phyloP scores from a whole-genome alignment of 305 asterid species.

The Fraxinus sp. region DNA sequence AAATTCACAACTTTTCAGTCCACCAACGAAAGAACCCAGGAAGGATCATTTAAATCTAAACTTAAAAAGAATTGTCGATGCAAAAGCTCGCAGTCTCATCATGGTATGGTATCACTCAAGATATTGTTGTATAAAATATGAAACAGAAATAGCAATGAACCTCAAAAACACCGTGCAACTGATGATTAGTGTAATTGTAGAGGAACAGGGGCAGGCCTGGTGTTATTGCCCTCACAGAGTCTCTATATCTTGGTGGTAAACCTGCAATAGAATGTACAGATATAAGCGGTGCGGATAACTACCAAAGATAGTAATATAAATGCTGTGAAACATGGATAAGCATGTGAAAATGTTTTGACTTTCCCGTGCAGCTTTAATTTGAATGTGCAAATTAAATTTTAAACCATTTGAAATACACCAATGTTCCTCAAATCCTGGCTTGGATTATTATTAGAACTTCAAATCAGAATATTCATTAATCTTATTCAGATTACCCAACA shows the following conservation, averaged over 20 bases:
- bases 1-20: not conserved
- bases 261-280: conserved; percentile 29
- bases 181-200: conserved; percentile 54
- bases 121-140: not conserved
- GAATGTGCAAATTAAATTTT: not conserved
- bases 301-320: not conserved
- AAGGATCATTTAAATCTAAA: not conserved
- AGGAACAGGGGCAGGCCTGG: conserved; percentile 56
- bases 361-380: not conserved
- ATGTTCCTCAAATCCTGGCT: not conserved
- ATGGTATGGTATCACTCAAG: not conserved
- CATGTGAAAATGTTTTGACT: not conserved
- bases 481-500: not conserved
- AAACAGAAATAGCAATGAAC: not conserved
- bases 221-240: conserved; percentile 55
- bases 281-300: not conserved
- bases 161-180: conserved; percentile 46
- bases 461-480: not conserved
- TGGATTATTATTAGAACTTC: not conserved
- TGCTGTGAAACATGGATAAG: not conserved
- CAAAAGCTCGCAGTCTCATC: not conserved
- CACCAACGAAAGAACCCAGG: not conserved
- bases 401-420: not conserved
- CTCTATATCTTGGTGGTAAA: conserved; percentile 51
- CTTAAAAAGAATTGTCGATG: not conserved